A percentile compares a stretch with the other conserved stretches of the same genome.
These are phyloP conservation scores for Phytophthora podocarpi DNA, from an alignment of 352 stramenopile species.

Conservation along the genomic window DNA sequence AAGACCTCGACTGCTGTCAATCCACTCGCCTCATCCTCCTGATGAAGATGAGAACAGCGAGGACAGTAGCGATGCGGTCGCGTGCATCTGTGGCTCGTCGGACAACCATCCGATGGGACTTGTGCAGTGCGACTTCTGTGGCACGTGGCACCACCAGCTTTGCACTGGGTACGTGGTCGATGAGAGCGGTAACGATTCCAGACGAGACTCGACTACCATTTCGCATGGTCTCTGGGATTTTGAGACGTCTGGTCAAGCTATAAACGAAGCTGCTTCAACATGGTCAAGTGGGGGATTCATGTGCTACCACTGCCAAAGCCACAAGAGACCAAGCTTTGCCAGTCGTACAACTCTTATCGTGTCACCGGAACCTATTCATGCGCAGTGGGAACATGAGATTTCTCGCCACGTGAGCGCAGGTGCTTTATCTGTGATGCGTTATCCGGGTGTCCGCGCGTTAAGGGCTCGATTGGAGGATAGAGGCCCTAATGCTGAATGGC, in stretches of 20 bases:
- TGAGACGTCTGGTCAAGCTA: not conserved
- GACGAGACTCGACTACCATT: not conserved
- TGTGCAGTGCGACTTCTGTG: conserved; percentile 58
- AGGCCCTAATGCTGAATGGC: conserved; percentile 55
- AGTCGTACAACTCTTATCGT: conserved; percentile 93
- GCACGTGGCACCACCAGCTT: conserved; percentile 65
- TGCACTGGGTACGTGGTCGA: conserved; percentile 50
- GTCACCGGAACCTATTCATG: conserved; percentile 88
- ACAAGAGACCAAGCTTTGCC: conserved; percentile 40
- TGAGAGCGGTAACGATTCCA: not conserved
- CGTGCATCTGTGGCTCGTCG: conserved; percentile 62
- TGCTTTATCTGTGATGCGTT: conserved; percentile 56
- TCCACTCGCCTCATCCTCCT: not conserved
- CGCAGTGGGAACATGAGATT: conserved; percentile 92
- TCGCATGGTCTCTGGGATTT: conserved; percentile 27
- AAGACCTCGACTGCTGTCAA: conserved; percentile 24
- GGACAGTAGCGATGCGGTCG: conserved; percentile 9
- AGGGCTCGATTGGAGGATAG: conserved; percentile 31
- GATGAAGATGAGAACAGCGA: not conserved
- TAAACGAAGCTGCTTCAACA: not conserved
- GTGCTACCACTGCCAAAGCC: conserved; percentile 67
- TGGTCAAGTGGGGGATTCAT: conserved; percentile 44
- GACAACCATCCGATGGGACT: conserved; percentile 46
- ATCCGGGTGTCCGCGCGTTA: conserved; percentile 61
- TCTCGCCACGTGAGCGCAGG: conserved; percentile 70